A percentile compares a stretch with the other conserved stretches of the same genome.
Conservation (phyloP, 345 rosid genomes). For the Populus davidiana region DNA sequence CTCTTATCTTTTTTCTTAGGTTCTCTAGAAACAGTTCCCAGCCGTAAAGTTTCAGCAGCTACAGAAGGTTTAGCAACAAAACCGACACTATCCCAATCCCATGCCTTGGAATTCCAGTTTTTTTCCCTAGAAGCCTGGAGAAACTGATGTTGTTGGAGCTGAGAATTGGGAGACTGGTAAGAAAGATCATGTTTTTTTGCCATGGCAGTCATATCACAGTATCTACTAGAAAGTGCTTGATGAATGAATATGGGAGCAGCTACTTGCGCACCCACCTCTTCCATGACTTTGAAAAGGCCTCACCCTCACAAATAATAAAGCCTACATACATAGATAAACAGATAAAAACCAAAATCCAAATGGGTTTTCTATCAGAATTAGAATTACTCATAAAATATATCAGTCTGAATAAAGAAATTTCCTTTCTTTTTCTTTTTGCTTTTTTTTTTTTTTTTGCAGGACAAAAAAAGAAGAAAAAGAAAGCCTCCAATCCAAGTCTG, state of each 20-base stretch:
- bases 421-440: too few relatives aligned
- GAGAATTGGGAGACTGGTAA: conserved; percentile 28
- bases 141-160: conserved; percentile 32
- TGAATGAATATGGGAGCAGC: conserved; percentile 62
- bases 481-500: too few relatives aligned
- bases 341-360: not conserved
- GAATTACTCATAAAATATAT: not conserved
- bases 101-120: conserved; percentile 65
- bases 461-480: too few relatives aligned
- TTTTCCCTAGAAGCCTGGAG: conserved; percentile 29
- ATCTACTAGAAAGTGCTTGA: conserved; percentile 43
- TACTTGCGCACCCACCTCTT: conserved; percentile 72
- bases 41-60: conserved; percentile 33
- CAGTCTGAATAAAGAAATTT: too few relatives aligned
- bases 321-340: not conserved
- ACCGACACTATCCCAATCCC: conserved; percentile 79
- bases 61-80: conserved; percentile 63
- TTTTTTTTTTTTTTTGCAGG: too few relatives aligned
- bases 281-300: conserved; percentile 43
- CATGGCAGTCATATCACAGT: conserved; percentile 41
- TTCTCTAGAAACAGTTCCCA: conserved; percentile 24
- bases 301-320: not conserved
- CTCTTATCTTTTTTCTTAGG: conserved; percentile 20
- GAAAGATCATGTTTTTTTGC: conserved; percentile 65
- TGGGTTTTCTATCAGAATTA: not conserved